A percentile compares a stretch with the other conserved stretches of the same genome.
These are phyloP conservation scores for Anthostomella pinea DNA, from an alignment of 2,329 filamentous ascomycete species.

Conservation along the genomic window DNA sequence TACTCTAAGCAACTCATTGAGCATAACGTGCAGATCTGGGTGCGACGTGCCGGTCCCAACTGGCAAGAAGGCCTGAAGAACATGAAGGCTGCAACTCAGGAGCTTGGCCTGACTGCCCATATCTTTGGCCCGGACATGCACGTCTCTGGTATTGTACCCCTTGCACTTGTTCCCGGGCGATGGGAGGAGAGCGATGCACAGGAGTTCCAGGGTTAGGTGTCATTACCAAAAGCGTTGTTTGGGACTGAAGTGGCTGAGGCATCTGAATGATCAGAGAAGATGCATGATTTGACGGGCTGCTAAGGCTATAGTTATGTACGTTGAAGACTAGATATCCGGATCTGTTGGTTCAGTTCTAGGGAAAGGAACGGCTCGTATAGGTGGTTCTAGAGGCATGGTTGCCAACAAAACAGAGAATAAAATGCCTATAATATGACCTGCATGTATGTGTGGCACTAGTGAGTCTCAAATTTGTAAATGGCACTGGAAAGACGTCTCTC, in stretches of 20 bases:
- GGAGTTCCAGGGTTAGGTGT: conserved; percentile 57
- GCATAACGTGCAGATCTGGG: conserved; percentile 99
- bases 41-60: conserved; percentile 85
- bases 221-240: conserved; percentile 13
- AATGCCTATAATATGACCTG: conserved; percentile 17
- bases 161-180: conserved; percentile 72
- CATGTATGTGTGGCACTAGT: too few species aligned
- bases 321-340: conserved; percentile 24
- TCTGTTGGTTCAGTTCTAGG: conserved; percentile 18
- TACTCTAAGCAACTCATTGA: conserved; percentile 81
- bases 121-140: conserved; percentile 81
- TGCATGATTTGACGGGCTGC: conserved; percentile 11
- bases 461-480: too few species aligned
- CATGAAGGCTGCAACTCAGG: conserved; percentile 94
- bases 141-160: conserved; percentile 92
- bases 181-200: conserved; percentile 59
- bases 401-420: conserved; percentile 24
- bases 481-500: too few species aligned
- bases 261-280: conserved; percentile 14
- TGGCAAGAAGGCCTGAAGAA: conserved; percentile 99
- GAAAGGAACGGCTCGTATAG: conserved; percentile 18
- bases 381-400: conserved; percentile 21
- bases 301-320: conserved; percentile 19
- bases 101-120: conserved; percentile 75
- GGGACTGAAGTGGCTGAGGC: conserved; percentile 7